Base-by-base conservation (phyloP, 306 rosid genomes). In the Vigna unguiculata region DNA sequence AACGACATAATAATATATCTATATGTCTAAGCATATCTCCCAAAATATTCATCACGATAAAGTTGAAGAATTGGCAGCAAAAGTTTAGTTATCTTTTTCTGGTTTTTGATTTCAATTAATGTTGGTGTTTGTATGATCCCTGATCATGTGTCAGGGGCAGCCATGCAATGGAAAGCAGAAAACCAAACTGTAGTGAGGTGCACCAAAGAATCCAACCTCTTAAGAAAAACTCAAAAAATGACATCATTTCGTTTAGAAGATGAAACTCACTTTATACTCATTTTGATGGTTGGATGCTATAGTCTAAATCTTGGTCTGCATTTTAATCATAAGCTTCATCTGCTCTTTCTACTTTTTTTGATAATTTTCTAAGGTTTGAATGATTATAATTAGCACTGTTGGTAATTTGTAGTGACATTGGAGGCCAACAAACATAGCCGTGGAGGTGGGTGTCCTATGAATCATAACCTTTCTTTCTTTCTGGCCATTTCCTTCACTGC, bases 391-490 rank as follows among this genome's bases (percentile, higher is more conserved):
- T 84, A 79, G 76, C 72, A 76, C 76, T 83, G 86, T 85, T 74
- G 87, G 73, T 72, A 34, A 79, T 83, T 86, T 80, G 14, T 83
- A 77, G 79, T 80, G 90, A 88, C 75, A 80, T 40, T 84, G 86
- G 90, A 91, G 85, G 91, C 89, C 93, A 85, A 64, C 91, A 86
- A 71, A 81, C 72, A 79, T 70, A 67, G 83, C 86, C 96, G 85
- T 90, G 91, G 83, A 46, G 61, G 81, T 80, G 90, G 82, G 75
- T 59, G 80, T 76, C 84, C 79, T 78, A 60, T 76, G 88, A 91
- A 87, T 84, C 85, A 91, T 87, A 77, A 82, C 82, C 81, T 69
- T 74, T 57, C 51, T 76, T 78, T 72, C 74, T 80, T 85, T 87
- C 46, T 82, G 51, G 19, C 60, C 75, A 76, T 70, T 58, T 81